A percentile compares a stretch with the other conserved stretches of the same genome.
These are phyloP conservation scores for Kurtzmaniella quercitrusa DNA, from an alignment of 1,139 yeast genomes.

Conservation along the genomic window DNA sequence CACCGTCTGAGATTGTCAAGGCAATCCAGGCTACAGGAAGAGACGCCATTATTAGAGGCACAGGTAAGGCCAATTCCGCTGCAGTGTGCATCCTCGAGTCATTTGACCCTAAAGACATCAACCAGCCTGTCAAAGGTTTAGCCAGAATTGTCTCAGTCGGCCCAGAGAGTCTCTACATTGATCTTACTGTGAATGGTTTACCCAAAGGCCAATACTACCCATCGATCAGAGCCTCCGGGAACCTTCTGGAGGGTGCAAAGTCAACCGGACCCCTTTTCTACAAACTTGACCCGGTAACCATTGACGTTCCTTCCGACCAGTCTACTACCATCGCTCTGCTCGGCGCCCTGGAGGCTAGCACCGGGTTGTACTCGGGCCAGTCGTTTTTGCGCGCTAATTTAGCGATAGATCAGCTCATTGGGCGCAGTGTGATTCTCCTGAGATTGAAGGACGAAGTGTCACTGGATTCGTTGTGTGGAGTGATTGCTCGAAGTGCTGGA, in stretches of 20 bases:
- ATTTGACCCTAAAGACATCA: slow-evolving; percentile 44
- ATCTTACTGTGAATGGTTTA: slow-evolving; percentile 73
- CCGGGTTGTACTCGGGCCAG: slow-evolving; percentile 50
- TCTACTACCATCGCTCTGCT: slow-evolving; percentile 35
- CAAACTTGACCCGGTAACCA: slow-evolving; percentile 47
- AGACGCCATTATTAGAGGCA: slow-evolving; percentile 89
- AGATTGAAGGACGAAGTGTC: slow-evolving; percentile 33
- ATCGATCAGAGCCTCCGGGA: slow-evolving; percentile 65
- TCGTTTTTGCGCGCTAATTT: slow-evolving; percentile 57
- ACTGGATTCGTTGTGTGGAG: slow-evolving; percentile 63
- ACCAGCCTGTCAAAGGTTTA: slow-evolving; percentile 74
- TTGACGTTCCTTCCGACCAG: slow-evolving; percentile 27
- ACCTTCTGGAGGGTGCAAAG: slow-evolving; percentile 68
- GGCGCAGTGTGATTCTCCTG: slow-evolving; percentile 71
- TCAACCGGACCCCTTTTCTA: slow-evolving; percentile 58
- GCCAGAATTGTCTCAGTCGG: slow-evolving; percentile 80
- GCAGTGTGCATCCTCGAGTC: slow-evolving; percentile 89
- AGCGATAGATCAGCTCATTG: slow-evolving; percentile 63
- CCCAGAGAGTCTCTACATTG: slow-evolving; percentile 52
- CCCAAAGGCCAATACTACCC: slow-evolving; percentile 65
- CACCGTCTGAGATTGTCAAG: slow-evolving; percentile 67
- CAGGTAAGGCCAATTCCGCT: slow-evolving; percentile 83
- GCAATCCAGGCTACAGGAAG: slow-evolving; percentile 70
- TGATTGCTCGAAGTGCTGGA: slow-evolving; percentile 94
- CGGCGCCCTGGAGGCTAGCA: slow-evolving; percentile 14